Evolutionary conservation across 192 early-diverging fungal genomes (phyloP).

Genomic region (Helicostylum pulchrum): DNA sequence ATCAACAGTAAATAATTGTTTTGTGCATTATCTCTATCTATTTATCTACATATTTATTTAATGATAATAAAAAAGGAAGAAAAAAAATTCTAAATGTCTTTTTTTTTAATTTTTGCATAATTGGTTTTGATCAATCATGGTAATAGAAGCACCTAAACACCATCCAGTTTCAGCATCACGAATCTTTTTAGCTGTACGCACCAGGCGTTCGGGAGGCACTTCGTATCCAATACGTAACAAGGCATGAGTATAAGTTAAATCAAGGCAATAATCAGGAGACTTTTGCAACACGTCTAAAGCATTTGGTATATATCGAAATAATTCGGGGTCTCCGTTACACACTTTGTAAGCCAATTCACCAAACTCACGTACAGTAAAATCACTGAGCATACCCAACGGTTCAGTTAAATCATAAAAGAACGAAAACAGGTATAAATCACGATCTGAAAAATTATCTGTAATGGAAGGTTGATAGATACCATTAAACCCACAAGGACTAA

Average conservation of each 20-base stretch:
- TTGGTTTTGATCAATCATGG: slow-evolving; percentile 61
- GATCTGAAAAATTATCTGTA: slow-evolving; percentile 55
- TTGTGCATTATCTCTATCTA: too few species aligned
- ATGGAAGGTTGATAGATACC: slow-evolving; percentile 90
- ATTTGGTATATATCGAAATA: slow-evolving; percentile 50
- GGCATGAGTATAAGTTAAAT: slow-evolving; percentile 83
- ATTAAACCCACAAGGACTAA: slow-evolving; percentile 81
- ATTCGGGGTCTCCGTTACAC: slow-evolving; percentile 51
- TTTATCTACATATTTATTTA: too few species aligned
- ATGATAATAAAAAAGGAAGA: too few species aligned
- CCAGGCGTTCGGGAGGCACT: slow-evolving; percentile 59
- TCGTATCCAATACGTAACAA: slow-evolving; percentile 85
- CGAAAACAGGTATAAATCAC: slow-evolving; percentile 91
- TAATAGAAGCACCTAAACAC: slow-evolving; percentile 91
- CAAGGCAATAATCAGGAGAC: slow-evolving; percentile 82
- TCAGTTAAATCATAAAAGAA: slow-evolving; percentile 92
- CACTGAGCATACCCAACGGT: slow-evolving; percentile 65
- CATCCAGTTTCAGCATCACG: slow-evolving; percentile 92
- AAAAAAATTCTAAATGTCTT: background rate
- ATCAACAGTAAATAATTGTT: too few species aligned
- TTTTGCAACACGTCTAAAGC: slow-evolving; percentile 46
- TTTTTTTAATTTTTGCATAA: slow-evolving; percentile 28
- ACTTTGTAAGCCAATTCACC: slow-evolving; percentile 65
- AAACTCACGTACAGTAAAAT: slow-evolving; percentile 71
- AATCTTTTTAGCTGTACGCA: slow-evolving; percentile 90